Evolutionary conservation across 371 early-diverging fungal genomes (phyloP), one percentile per base, ranked within the genome.

Genomic region (Apophysomyces elegans): DNA sequence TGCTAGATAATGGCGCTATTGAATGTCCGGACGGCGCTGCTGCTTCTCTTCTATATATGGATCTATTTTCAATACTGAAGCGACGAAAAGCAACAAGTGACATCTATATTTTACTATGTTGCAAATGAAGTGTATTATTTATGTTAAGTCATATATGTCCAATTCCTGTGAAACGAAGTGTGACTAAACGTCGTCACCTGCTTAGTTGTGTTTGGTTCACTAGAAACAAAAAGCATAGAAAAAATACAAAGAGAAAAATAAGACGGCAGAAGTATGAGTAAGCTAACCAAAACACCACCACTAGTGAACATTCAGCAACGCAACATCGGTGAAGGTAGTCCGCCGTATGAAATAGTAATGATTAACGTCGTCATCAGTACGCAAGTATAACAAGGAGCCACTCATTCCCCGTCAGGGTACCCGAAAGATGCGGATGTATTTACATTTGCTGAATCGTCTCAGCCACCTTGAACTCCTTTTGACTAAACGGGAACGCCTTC

Each of bases 261-360:
- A 50, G 11, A 26, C 13, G 21, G 7, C 54, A 21, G 11, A 50
- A 26, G 18, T 46, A 70, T 70, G 70, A 70, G 70, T 50, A 61
- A 56, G 38, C 54, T 70, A 37, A 70, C 70, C 58, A 56, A 65
- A 54, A 70, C 66, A 12, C 62, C 65, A 32, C 70, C 70, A 18
- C 65, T 70, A 38, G 59, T 70, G 37, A 61, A 62, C 21, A 46
- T 70, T 16, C 43, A 66, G 41, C 62, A 18, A 13, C 43, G 45
- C 39, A 43, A n/a, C 26, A 50, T 58, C 26, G 66, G 59, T 6
- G 59, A 65, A 61, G 61, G 69, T 64, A 58, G 14, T 14, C 37
- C 8, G 21, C 5, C 3, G 56, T 4, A 2, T 12, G n/a, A 11
- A 4, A n/a, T 16, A 26, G 2, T 12, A 38, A 47, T 32, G 37